These are phyloP conservation scores for Lasiodiplodia citricola DNA, from an alignment of 2,329 filamentous ascomycete genomes.

Conservation along the genomic window DNA sequence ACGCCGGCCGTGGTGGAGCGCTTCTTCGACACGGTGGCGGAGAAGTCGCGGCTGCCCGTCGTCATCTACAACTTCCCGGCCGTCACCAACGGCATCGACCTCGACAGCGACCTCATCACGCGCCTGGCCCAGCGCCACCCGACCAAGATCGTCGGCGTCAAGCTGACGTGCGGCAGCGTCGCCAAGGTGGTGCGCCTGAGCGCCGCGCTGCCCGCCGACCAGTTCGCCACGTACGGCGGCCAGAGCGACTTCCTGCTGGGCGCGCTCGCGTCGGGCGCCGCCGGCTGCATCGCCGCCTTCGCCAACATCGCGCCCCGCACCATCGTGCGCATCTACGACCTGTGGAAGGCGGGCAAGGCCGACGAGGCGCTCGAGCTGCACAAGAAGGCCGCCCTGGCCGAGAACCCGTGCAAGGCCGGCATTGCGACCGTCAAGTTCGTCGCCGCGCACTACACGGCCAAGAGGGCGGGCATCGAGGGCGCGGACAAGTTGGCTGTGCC, in stretches of 20 bases:
- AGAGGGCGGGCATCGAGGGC: constrained; percentile 62
- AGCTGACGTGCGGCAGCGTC: constrained; percentile 76
- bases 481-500: constrained; percentile 63
- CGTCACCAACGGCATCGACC: constrained; percentile 69
- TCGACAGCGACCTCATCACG: constrained; percentile 69
- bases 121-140: constrained; percentile 59
- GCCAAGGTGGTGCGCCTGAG: constrained; percentile 72
- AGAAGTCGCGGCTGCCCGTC: constrained; percentile 65
- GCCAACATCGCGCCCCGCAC: constrained; percentile 63
- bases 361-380: constrained; percentile 67
- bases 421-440: constrained; percentile 74
- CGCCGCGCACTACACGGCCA: constrained; percentile 65
- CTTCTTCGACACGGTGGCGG: constrained; percentile 59
- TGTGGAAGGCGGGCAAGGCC: constrained; percentile 64
- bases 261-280: constrained; percentile 58
- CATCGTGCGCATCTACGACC: constrained; percentile 62
- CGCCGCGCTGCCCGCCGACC: constrained; percentile 54
- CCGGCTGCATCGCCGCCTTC: constrained; percentile 64
- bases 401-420: constrained; percentile 68
- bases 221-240: constrained; percentile 73
- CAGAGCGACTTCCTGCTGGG: constrained; percentile 73
- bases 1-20: constrained; percentile 47
- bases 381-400: constrained; percentile 66
- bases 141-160: constrained; percentile 70
- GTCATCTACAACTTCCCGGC: constrained; percentile 77